Evolutionary conservation across 2,329 filamentous ascomycete species (phyloP).

Genomic region (Dothideomycetes sp.): DNA sequence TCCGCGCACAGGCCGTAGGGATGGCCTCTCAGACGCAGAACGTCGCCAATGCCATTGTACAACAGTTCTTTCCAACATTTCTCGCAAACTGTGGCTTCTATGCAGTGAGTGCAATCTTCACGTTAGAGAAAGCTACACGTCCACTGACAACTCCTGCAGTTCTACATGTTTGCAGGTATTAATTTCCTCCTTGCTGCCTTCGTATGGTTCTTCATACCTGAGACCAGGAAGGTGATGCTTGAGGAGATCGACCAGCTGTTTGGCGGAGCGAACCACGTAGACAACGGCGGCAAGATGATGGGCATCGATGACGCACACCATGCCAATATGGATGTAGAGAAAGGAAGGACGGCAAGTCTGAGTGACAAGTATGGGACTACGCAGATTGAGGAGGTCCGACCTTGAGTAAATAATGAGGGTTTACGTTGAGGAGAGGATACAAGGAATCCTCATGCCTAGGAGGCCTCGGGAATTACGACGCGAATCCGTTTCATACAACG

Average conservation of each 20-base stretch:
- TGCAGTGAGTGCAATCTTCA: too few species aligned
- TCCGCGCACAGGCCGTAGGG: constrained; percentile 59
- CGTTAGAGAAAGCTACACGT: too few species aligned
- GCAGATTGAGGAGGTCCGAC: constrained; percentile 2
- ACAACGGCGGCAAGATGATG: constrained; percentile 40
- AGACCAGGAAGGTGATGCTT: constrained; percentile 35
- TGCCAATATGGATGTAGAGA: constrained; percentile 10
- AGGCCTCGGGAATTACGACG: too few species aligned
- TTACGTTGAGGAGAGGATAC: too few species aligned
- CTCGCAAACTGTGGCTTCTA: constrained; percentile 47
- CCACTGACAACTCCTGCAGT: too few species aligned
- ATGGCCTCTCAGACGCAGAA: constrained; percentile 50
- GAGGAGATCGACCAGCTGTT: constrained; percentile 48
- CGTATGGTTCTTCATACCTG: constrained; percentile 31
- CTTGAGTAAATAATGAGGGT: too few species aligned
- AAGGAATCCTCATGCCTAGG: too few species aligned
- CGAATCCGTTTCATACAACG: too few species aligned
- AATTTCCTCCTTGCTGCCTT: constrained; percentile 29
- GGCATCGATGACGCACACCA: constrained; percentile 24
- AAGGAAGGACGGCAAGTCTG: neutral
- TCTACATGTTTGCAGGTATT: constrained; percentile 44
- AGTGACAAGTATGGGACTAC: constrained; percentile 2
- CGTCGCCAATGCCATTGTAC: constrained; percentile 55
- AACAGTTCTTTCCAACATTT: constrained; percentile 62
- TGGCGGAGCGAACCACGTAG: constrained; percentile 45